A percentile compares a stretch with the other conserved stretches of the same genome.
phyloP scores from a whole-genome alignment of 805 yeast genomes.

The Candida succiphila region DNA sequence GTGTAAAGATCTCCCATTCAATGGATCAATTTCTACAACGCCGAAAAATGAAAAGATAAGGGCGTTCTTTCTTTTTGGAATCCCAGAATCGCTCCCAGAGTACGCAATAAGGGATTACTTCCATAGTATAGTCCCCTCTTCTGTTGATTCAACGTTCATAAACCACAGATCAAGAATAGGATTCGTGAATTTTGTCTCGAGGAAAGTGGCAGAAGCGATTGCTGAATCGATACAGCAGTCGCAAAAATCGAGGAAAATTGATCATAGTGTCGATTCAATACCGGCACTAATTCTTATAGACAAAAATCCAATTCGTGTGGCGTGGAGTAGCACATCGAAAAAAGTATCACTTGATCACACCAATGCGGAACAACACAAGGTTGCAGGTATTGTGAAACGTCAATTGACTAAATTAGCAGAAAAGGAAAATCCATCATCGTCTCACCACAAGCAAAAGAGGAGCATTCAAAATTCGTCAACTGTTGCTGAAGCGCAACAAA shows the following conservation, averaged over 20 bases:
- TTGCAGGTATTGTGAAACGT: constrained; percentile 39
- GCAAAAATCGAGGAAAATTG: constrained; percentile 2
- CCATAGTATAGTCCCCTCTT: constrained; percentile 31
- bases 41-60: constrained; percentile 32
- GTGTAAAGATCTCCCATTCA: constrained; percentile 56
- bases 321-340: constrained; percentile 45
- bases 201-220: constrained; percentile 41
- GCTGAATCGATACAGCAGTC: constrained; percentile 14
- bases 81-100: constrained; percentile 57
- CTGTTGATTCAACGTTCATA: constrained; percentile 36
- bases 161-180: constrained; percentile 58
- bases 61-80: constrained; percentile 69
- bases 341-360: constrained; percentile 26
- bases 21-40: constrained; percentile 36
- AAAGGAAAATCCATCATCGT: constrained; percentile 23
- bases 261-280: background rate
- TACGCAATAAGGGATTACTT: constrained; percentile 45
- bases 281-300: constrained; percentile 27
- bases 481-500: too few species aligned
- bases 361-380: constrained; percentile 34
- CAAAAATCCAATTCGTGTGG: constrained; percentile 36
- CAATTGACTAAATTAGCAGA: constrained; percentile 44
- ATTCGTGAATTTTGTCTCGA: constrained; percentile 40
- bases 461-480: too few species aligned
- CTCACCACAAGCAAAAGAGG: too few species aligned